These are phyloP conservation scores for Alternaria hordeiaustralica DNA, from an alignment of 2,329 filamentous ascomycete genomes.

Conservation along the genomic window DNA sequence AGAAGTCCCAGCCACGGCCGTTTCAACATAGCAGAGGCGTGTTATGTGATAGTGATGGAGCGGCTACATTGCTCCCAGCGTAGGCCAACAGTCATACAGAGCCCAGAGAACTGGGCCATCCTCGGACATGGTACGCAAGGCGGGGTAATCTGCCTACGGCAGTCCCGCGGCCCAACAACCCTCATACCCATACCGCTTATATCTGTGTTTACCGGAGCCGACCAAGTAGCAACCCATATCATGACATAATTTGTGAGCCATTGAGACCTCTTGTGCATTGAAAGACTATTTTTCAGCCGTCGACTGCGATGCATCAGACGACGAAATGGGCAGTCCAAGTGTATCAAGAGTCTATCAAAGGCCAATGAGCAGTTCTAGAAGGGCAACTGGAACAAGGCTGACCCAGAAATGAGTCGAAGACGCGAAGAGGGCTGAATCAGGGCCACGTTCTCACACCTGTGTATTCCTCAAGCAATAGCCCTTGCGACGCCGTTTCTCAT, in stretches of 20 bases:
- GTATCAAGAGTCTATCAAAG: neutral
- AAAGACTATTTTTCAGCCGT: neutral
- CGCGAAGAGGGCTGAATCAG: neutral
- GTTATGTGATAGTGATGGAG: neutral
- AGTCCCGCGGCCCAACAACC: neutral
- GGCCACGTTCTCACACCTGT: neutral
- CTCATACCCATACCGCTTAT: neutral
- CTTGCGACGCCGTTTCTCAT: neutral
- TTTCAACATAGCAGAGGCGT: neutral
- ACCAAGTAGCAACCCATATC: neutral
- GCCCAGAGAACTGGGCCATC: neutral
- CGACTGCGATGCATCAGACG: neutral
- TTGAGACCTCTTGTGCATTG: neutral
- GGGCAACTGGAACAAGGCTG: neutral
- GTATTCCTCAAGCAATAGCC: neutral
- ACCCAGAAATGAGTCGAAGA: neutral
- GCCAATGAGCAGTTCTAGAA: neutral
- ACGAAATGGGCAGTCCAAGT: neutral
- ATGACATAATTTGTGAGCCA: neutral
- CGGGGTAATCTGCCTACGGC: neutral
- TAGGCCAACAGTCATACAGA: neutral
- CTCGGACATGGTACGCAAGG: neutral
- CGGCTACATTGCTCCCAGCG: neutral
- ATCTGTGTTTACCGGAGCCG: neutral
- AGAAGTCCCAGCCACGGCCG: neutral